These are phyloP conservation scores for Phytopythium helicoides DNA, from an alignment of 352 stramenopile species.

Conservation along the genomic window DNA sequence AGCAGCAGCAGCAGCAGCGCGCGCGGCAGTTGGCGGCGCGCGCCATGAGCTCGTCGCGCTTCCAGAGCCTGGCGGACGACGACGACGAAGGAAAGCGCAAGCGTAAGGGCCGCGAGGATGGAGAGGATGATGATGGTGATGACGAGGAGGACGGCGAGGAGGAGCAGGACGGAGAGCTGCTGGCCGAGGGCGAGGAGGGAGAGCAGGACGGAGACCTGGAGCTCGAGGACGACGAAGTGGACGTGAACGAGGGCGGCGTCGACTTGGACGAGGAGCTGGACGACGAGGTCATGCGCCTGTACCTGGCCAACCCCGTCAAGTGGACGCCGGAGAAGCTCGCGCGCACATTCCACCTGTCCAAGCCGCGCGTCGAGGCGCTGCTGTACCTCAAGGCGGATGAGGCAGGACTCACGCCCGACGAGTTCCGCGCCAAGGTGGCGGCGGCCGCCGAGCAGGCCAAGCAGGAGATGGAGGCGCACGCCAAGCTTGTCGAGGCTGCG, in stretches of 20 bases:
- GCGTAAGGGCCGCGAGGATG: constrained; percentile 7
- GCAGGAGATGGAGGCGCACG: constrained; percentile 32
- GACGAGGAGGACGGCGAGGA: constrained; percentile 20
- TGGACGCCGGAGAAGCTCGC: constrained; percentile 86
- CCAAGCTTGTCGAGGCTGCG: constrained; percentile 43
- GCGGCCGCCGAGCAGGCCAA: constrained; percentile 48
- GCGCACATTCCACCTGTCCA: constrained; percentile 68
- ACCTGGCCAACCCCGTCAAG: constrained; percentile 84
- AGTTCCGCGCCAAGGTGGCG: constrained; percentile 61
- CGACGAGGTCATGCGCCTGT: constrained; percentile 73
- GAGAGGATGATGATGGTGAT: constrained; percentile 5
- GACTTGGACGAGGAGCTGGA: constrained; percentile 71
- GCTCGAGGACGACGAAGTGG: constrained; percentile 39
- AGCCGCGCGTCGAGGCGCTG: constrained; percentile 76
- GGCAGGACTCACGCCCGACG: constrained; percentile 46
- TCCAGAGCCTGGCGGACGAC: constrained; percentile 68
- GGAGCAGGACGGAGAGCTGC: constrained; percentile 9
- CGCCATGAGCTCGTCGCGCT: constrained; percentile 60
- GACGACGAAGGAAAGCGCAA: constrained; percentile 30
- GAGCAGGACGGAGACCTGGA: constrained; percentile 68
- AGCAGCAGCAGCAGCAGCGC: constrained; percentile 4
- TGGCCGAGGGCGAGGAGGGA: constrained; percentile 21
- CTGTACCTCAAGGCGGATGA: constrained; percentile 78
- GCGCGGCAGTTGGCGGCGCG: constrained; percentile 14
- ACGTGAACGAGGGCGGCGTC: constrained; percentile 73